Base-by-base conservation (phyloP, 331 rosid genomes). In the Dryas integrifolia region DNA sequence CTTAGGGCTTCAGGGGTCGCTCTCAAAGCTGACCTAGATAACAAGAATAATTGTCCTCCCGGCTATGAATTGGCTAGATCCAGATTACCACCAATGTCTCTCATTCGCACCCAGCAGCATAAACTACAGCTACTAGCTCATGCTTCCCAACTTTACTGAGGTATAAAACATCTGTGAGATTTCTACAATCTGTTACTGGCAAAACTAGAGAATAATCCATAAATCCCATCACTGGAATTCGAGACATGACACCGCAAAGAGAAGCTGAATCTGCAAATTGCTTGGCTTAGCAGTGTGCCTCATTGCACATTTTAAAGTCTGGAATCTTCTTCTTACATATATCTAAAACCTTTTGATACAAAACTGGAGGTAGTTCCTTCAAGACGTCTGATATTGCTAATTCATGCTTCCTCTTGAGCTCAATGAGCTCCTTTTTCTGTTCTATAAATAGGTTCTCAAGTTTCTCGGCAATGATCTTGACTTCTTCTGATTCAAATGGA, bases 331-430 rank as follows among this genome's bases (percentile, higher is more conserved):
- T 75, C 75, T 83, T 82, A 68, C 84, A 77, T n/a, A 44, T 76
- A 58, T 69, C 83, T 71, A 87, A 63, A 69, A 92, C 89, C 75
- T 83, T 73, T 45, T 72, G 79, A 79, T 81, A 55, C 60, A 81
- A 70, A 75, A 79, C 88, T 15, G 84, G 86, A 49, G 89, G 60
- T 59, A 90, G 67, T 74, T 84, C 88, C 56, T 79, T 67, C 73
- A 89, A 43, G 74, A 88, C 70, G 66, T 87, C 86, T 9, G 80
- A 74, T 69, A 85, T 75, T 68, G 77, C 88, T 68, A 77, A 75
- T 73, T 87, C 75, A 76, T 95, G 97, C 46, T 88, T 83, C 88
- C 63, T 82, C 82, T 79, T 82, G 65, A 92, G 83, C 59, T 87
- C 88, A 18, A 76, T 85, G 18, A 88, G 61, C 83, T 95, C 99